Conservation (phyloP, 2,329 filamentous ascomycete genomes). For the Hypoxylon sp. region DNA sequence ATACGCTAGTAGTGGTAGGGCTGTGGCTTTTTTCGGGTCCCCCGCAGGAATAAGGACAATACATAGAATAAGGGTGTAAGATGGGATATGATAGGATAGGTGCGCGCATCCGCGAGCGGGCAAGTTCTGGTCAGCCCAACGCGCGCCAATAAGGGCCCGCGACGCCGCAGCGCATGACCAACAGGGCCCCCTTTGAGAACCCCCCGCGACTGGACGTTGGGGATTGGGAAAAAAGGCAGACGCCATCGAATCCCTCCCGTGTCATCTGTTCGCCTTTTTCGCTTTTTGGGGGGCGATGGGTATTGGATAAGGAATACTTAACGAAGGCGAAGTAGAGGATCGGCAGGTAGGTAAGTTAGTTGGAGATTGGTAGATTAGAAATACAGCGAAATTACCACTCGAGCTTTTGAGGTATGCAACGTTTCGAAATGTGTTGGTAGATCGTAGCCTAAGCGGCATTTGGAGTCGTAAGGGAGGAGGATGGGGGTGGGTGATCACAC, state of each 20-base stretch:
- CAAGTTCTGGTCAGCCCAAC: slow-evolving; percentile 22
- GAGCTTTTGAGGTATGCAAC: slow-evolving; percentile 23
- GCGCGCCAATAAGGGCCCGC: slow-evolving; percentile 37
- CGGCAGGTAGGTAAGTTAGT: neutral
- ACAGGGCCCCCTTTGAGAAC: slow-evolving; percentile 13
- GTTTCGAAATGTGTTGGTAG: slow-evolving; percentile 32
- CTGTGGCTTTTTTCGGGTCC: slow-evolving; percentile 15
- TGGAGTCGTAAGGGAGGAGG: slow-evolving; percentile 32
- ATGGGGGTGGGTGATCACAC: slow-evolving; percentile 36
- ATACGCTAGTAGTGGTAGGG: too few relatives aligned
- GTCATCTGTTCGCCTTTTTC: slow-evolving; percentile 38
- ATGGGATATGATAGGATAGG: neutral
- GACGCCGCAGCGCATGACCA: slow-evolving; percentile 40
- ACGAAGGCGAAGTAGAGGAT: slow-evolving; percentile 2
- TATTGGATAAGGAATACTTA: slow-evolving; percentile 15
- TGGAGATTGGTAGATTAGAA: neutral
- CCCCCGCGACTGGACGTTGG: slow-evolving; percentile 20
- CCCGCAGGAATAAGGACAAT: slow-evolving; percentile 25
- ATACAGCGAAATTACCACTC: slow-evolving; percentile 18
- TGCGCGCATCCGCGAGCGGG: slow-evolving; percentile 19
- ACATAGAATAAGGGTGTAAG: too few relatives aligned
- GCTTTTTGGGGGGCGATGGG: slow-evolving; percentile 1
- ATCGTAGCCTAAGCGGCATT: slow-evolving; percentile 25
- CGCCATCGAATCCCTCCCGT: slow-evolving; percentile 22
- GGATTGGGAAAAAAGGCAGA: slow-evolving; percentile 29